Base-by-base conservation (phyloP, 345 rosid species). In the Citrus australasica region DNA sequence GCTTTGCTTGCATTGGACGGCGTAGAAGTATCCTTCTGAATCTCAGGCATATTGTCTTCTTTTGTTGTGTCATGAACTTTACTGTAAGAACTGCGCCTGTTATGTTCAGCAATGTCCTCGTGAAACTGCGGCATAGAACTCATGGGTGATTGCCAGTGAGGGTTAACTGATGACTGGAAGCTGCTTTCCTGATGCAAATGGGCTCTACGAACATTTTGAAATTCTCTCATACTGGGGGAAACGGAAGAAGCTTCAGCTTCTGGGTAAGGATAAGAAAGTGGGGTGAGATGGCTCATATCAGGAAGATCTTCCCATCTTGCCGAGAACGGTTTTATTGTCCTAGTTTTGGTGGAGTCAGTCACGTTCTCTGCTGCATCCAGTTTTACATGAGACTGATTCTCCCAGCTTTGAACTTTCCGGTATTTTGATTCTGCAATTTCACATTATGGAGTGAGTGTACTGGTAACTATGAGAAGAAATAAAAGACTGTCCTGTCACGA, bases 331-430 rank as follows among this genome's bases (percentile, higher is more conserved):
- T 71, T 77, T 42, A 63, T 6, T 17, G 67, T 78, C 74, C 75
- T 80, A 28, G 38, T n/a, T 33, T 67, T 38, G 17, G 17, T 60
- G 28, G 35, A 7, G 19, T 67, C 79, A 72, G 17, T 65, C 58
- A 3, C 68, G 51, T 78, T 30, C 71, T 55, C 80, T 2, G 27
- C 25, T 4, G 68, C 14, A 30, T 76, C 79, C 80, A 38, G 33
- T 62, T 13, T 71, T 61, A 76, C 77, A 35, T 76, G 84, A 75
- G 86, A 79, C 65, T 32, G 81, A 79, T 78, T 77, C 35, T 73
- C 69, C 76, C 62, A 46, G 59, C 74, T 67, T 76, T 75, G 79
- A 30, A 21, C 67, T 74, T 75, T 73, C 42, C 19, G 60, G 58
- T 63, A 42, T 13, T 32, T 73, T 46, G 71, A n/a, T 64, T 79